A percentile compares a stretch with the other conserved stretches of the same genome.
These are phyloP conservation scores for Colletotrichum somersetense DNA, from an alignment of 2,329 filamentous ascomycete species.

Conservation along the genomic window DNA sequence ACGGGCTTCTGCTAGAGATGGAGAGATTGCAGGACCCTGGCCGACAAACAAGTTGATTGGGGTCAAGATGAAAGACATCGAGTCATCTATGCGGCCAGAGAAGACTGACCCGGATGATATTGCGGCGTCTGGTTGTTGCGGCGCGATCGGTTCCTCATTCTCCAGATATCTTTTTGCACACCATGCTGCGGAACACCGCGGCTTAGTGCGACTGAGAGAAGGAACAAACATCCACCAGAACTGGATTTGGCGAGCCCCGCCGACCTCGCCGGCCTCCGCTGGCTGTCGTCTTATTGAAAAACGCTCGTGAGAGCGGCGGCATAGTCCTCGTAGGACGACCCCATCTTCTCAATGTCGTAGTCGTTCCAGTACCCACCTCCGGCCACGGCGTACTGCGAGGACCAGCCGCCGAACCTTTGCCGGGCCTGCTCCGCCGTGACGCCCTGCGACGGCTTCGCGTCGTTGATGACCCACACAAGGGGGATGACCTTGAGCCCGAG, in stretches of 20 bases:
- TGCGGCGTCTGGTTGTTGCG: background rate
- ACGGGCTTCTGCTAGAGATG: conserved; percentile 69
- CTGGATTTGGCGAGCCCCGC: background rate
- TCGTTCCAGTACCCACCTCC: conserved; percentile 62
- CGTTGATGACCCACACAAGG: conserved; percentile 59
- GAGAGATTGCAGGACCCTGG: conserved; percentile 55
- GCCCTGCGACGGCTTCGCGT: conserved; percentile 58
- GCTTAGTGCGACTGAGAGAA: background rate
- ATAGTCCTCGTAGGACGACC: conserved; percentile 52
- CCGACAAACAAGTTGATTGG: background rate
- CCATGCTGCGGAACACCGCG: background rate
- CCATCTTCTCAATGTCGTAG: conserved; percentile 61
- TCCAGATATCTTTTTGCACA: background rate
- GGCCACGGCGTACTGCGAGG: conserved; percentile 47
- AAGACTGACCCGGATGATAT: no score
- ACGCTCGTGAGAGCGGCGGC: conserved; percentile 45
- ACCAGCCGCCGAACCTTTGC: conserved; percentile 53
- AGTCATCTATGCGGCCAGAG: no score
- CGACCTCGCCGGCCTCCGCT: background rate
- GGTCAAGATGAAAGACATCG: background rate
- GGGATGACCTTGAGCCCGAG: conserved; percentile 58
- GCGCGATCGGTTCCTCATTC: no score
- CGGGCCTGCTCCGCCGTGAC: conserved; percentile 53
- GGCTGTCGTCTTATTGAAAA: conserved; percentile 42
- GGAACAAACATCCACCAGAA: background rate